Conservation (phyloP, 2,329 filamentous ascomycete species). For the Huntiella omanensis region DNA sequence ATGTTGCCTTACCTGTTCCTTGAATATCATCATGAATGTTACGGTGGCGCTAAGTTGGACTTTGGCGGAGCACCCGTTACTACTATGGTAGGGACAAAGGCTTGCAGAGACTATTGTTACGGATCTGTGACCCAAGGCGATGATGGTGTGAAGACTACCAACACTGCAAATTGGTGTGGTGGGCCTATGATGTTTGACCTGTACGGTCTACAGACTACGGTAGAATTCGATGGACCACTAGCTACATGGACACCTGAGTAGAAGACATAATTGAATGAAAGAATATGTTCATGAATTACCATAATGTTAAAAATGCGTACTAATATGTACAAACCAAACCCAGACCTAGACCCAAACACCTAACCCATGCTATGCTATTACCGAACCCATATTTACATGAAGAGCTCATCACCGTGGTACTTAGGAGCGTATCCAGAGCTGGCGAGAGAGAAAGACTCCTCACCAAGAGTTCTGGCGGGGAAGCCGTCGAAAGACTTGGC, state of each 20-base stretch:
- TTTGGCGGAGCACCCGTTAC: conserved; percentile 14
- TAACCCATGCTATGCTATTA: background rate
- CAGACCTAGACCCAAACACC: background rate
- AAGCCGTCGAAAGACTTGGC: conserved; percentile 24
- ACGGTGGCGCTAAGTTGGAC: conserved; percentile 15
- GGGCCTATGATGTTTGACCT: conserved; percentile 19
- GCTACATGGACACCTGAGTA: background rate
- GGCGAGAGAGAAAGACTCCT: background rate
- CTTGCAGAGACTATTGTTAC: conserved; percentile 17
- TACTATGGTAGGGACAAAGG: conserved; percentile 15
- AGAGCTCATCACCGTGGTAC: background rate
- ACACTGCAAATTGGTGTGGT: conserved; percentile 17
- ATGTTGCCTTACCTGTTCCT: conserved; percentile 16
- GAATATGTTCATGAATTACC: background rate
- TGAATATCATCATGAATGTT: conserved; percentile 20
- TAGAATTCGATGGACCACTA: background rate
- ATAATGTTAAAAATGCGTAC: background rate
- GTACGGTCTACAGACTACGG: conserved; percentile 14
- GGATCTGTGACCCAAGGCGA: conserved; percentile 13
- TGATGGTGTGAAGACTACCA: conserved; percentile 13
- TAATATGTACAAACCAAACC: background rate
- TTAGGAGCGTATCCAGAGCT: background rate
- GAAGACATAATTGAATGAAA: background rate
- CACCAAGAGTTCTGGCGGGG: conserved; percentile 28
- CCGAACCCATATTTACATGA: background rate